A percentile compares a stretch with the other conserved stretches of the same genome.
phyloP scores from a whole-genome alignment of 371 early-diverging fungal species.

The Mucor circinelloides region DNA sequence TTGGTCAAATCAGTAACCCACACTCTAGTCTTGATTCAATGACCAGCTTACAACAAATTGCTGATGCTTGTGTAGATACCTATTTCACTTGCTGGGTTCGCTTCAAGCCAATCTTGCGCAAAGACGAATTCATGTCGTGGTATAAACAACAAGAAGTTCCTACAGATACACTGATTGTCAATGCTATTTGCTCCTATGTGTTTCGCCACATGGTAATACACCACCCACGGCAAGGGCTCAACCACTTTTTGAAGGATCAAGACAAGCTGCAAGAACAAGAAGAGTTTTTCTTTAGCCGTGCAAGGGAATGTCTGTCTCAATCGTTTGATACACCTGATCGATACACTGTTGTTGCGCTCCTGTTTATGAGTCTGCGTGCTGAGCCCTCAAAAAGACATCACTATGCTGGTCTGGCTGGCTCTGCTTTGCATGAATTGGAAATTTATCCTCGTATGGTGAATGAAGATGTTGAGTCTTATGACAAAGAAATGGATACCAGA shows the following conservation, averaged over 20 bases:
- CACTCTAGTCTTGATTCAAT: constrained; percentile 25
- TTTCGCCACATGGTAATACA: constrained; percentile 40
- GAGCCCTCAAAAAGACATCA: constrained; percentile 31
- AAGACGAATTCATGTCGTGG: constrained; percentile 36
- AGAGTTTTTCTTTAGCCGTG: constrained; percentile 35
- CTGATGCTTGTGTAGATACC: constrained; percentile 38
- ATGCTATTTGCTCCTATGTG: constrained; percentile 38
- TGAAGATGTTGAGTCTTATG: constrained; percentile 26
- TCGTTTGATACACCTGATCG: constrained; percentile 41
- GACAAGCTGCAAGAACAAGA: constrained; percentile 37
- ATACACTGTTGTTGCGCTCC: constrained; percentile 27
- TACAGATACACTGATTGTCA: constrained; percentile 36
- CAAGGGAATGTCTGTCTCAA: constrained; percentile 36
- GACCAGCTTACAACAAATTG: constrained; percentile 19
- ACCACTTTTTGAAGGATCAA: constrained; percentile 25
- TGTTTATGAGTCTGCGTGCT: constrained; percentile 29
- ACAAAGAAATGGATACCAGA: constrained; percentile 42
- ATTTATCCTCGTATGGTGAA: constrained; percentile 31
- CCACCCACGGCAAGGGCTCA: constrained; percentile 23
- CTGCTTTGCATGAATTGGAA: constrained; percentile 29
- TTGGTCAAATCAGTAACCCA: constrained; percentile 30
- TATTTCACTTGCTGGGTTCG: constrained; percentile 40
- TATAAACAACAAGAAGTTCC: constrained; percentile 26
- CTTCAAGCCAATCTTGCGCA: constrained; percentile 32
- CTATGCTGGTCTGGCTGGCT: constrained; percentile 36